These are phyloP conservation scores for Tricholoma furcatifolium DNA, from an alignment of 768 basidiomycete genomes.

Conservation along the genomic window DNA sequence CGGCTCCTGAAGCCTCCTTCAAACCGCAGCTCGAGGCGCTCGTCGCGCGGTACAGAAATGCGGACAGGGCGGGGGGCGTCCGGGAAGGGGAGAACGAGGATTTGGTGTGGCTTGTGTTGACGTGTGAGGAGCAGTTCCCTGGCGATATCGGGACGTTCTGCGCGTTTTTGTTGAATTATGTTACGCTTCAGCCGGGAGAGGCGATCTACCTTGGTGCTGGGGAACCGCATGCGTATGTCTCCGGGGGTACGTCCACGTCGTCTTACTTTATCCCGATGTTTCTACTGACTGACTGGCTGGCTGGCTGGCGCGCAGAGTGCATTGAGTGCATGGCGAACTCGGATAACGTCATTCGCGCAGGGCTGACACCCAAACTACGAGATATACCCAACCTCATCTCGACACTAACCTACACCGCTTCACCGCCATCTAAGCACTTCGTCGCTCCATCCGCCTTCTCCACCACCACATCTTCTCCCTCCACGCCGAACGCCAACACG, in stretches of 20 bases:
- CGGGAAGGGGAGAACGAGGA: constrained; percentile 40
- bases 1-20: constrained; percentile 54
- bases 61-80: constrained; percentile 34
- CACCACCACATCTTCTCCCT: constrained; percentile 18
- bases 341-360: constrained; percentile 98
- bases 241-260: constrained; percentile 63
- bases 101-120: constrained; percentile 61
- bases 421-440: constrained; percentile 65
- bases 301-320: constrained; percentile 79
- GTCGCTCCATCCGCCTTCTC: constrained; percentile 59
- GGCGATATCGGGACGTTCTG: constrained; percentile 85
- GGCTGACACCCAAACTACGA: constrained; percentile 93
- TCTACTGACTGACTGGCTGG: background rate
- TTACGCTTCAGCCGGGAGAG: constrained; percentile 76
- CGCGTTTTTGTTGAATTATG: constrained; percentile 62
- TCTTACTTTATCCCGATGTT: background rate
- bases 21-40: constrained; percentile 55
- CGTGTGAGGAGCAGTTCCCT: constrained; percentile 74
- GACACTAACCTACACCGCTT: constrained; percentile 82
- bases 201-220: constrained; percentile 95
- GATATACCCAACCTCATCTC: constrained; percentile 89
- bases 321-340: constrained; percentile 99
- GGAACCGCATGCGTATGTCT: constrained; percentile 95
- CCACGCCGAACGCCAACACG: constrained; percentile 27
- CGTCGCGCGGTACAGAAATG: constrained; percentile 62